These are phyloP conservation scores for Atkinsonella texensis DNA, from an alignment of 2,329 filamentous ascomycete genomes.

Conservation along the genomic window DNA sequence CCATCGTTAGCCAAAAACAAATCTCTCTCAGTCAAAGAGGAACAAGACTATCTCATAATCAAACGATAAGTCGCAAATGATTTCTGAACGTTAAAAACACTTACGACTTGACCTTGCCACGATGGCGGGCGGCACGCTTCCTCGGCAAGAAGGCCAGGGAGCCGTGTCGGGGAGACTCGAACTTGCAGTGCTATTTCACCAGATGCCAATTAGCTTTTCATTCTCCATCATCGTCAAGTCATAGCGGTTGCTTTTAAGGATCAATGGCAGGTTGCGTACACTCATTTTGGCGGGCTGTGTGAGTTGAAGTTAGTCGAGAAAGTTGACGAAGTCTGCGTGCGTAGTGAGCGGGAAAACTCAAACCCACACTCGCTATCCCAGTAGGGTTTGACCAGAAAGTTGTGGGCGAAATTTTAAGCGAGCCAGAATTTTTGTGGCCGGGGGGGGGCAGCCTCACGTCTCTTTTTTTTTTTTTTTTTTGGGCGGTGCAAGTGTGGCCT, in stretches of 20 bases:
- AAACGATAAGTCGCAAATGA: background rate
- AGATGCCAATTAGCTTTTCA: conserved; percentile 7
- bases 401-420: conserved; percentile 30
- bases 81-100: conserved; percentile 23
- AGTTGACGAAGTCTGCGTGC: conserved; percentile 23
- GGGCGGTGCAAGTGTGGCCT: conserved; percentile 9
- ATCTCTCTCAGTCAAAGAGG: too few relatives aligned
- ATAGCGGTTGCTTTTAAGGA: background rate
- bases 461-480: background rate
- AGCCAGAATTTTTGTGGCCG: conserved; percentile 11
- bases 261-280: conserved; percentile 19
- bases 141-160: conserved; percentile 77
- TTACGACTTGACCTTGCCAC: conserved; percentile 98
- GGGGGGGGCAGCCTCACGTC: background rate
- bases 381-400: conserved; percentile 12
- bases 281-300: conserved; percentile 28
- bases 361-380: background rate
- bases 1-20: too few relatives aligned
- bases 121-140: conserved; percentile 88
- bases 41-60: background rate
- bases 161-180: conserved; percentile 87
- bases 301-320: conserved; percentile 25
- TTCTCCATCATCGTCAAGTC: background rate
- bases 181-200: conserved; percentile 40
- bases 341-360: conserved; percentile 14